Evolutionary conservation across 23 red algal species (phyloP).

Genomic region (Gracilaria gracilis): DNA sequence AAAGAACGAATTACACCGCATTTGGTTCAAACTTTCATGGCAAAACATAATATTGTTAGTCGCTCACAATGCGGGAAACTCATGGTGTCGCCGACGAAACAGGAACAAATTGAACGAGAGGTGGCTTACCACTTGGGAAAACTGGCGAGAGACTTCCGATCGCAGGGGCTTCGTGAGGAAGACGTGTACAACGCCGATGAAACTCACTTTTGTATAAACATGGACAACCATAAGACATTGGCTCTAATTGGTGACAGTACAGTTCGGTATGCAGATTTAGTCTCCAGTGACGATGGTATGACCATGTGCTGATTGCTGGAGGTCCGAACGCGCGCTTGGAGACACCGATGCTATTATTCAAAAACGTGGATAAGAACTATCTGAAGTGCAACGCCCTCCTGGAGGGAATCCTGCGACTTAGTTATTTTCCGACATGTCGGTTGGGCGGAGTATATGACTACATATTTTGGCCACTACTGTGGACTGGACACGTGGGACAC

Average conservation of each 20-base stretch:
- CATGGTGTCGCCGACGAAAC: too few relatives aligned
- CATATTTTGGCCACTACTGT: too few relatives aligned
- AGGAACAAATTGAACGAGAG: too few relatives aligned
- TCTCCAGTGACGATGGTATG: neutral
- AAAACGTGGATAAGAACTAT: neutral
- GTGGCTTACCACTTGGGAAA: constrained; percentile 3
- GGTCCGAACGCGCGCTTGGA: neutral
- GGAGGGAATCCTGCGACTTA: too few relatives aligned
- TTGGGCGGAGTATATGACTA: too few relatives aligned
- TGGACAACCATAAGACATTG: too few relatives aligned
- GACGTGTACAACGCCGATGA: constrained; percentile 1
- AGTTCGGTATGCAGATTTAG: too few relatives aligned
- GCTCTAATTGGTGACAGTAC: too few relatives aligned
- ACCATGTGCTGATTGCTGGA: neutral
- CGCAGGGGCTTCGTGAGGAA: neutral
- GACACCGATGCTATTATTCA: neutral
- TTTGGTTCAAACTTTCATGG: neutral
- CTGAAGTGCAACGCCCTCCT: too few relatives aligned
- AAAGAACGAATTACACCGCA: neutral
- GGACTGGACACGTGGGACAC: too few relatives aligned
- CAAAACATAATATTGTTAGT: neutral
- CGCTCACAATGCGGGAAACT: neutral
- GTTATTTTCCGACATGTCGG: too few relatives aligned
- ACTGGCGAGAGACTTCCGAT: neutral
- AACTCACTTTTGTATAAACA: too few relatives aligned